phyloP scores from a whole-genome alignment of 345 rosid species.

The Camelina neglecta region DNA sequence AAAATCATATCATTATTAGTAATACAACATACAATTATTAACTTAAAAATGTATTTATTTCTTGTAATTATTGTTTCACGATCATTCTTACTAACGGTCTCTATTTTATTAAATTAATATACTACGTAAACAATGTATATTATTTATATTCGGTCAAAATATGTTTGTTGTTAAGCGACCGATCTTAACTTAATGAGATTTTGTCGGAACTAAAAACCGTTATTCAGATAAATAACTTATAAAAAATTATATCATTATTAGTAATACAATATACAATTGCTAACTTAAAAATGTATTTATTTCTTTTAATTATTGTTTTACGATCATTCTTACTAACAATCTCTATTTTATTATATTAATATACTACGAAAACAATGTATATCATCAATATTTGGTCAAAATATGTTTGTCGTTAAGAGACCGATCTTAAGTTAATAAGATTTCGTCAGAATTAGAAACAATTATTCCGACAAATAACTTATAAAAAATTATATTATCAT shows the following conservation, averaged over 20 bases:
- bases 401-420: neutral
- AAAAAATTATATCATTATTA: neutral
- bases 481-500: too few species aligned
- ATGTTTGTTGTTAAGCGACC: neutral
- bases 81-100: neutral
- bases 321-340: neutral
- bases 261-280: too few species aligned
- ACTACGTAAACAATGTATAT: accelerated
- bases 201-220: neutral
- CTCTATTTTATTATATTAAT: neutral
- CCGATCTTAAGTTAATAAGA: too few species aligned
- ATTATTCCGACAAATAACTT: too few species aligned
- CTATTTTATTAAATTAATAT: neutral
- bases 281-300: neutral
- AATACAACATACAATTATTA: neutral
- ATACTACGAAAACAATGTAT: too few species aligned
- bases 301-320: too few species aligned
- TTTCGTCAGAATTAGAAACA: too few species aligned
- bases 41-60: neutral
- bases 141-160: neutral
- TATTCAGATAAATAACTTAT: neutral
- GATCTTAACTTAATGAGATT: neutral
- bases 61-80: neutral
- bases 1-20: too few species aligned
- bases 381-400: too few species aligned